Evolutionary conservation across 169 alveolate genomes (phyloP), one percentile per base, ranked within the genome.

Genomic region (Cyclospora cayetanensis): DNA sequence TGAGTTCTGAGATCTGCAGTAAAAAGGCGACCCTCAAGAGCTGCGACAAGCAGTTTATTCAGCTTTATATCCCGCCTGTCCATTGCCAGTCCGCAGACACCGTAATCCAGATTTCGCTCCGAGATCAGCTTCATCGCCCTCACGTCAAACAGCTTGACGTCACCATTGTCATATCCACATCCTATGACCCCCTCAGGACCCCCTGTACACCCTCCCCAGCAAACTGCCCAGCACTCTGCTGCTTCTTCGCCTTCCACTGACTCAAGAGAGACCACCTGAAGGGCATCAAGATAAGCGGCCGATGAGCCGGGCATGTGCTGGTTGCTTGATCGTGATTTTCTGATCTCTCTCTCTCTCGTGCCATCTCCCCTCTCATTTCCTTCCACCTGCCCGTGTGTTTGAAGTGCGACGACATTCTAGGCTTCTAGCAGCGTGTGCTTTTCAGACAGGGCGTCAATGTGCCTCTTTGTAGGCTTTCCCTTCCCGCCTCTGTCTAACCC

Each of bases 191-290:
- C 95, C 94, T 96, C 11, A 25, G 83, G 31, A 20, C 98, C 86
- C 94, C 96, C 84, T 18, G 76, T 20, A 60, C 95, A 66, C 89
- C 96, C 96, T 20, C 99, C 99, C 86, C 97, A 97, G 37, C 97
- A 95, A 37, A 97, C 98, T 5, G 98, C 96, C 99, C 99, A 98
- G 93, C 99, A 97, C 93, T 98, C 99, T 4, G 99, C 95, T 2
- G 94, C 98, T 25, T 95, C 95, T 79, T 96, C 95, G 74, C 95
- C 96, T 34, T 95, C 97, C 18, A 96, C 97, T 3, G 98, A 98
- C 92, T 97, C 98, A 52, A 97, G 91, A 22, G 97, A 93, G 22
- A 98, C 97, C 31, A 97, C 98, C 55, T n/a, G n/a, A n/a, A n/a
- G n/a, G n/a, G n/a, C n/a, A n/a, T n/a, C n/a, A n/a, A n/a, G n/a